These are phyloP conservation scores for Kokia cookei DNA, from an alignment of 441 rosid genomes.

Conservation along the genomic window DNA sequence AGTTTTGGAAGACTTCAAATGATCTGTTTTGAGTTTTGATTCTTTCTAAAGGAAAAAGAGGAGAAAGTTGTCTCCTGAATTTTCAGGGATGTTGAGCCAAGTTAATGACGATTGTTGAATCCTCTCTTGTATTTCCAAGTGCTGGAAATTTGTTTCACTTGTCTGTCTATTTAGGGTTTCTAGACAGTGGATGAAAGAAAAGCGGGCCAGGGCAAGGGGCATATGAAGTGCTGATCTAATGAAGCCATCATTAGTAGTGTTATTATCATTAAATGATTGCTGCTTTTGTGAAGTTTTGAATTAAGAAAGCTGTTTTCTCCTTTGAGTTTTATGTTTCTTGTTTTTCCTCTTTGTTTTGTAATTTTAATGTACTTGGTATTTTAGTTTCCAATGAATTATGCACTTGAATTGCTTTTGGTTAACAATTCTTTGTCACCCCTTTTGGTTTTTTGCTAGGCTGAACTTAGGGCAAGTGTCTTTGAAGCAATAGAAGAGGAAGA, in stretches of 20 bases:
- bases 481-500: conserved; percentile 99
- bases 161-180: neutral
- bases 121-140: neutral
- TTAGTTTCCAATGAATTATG: neutral
- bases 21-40: neutral
- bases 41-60: neutral
- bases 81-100: neutral
- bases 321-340: neutral
- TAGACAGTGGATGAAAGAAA: neutral
- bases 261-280: neutral
- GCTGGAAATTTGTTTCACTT: neutral
- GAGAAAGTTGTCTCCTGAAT: neutral
- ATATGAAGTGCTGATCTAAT: neutral
- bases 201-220: neutral
- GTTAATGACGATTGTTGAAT: neutral
- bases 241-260: neutral
- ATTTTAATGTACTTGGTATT: neutral
- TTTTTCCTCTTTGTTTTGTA: neutral
- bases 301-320: neutral
- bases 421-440: neutral
- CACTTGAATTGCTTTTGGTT: neutral
- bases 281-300: neutral
- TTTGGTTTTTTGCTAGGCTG: conserved; percentile 50
- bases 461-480: conserved; percentile 92
- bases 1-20: neutral